Conservation (phyloP, 83 land plant genomes). For the Larix sibirica region DNA sequence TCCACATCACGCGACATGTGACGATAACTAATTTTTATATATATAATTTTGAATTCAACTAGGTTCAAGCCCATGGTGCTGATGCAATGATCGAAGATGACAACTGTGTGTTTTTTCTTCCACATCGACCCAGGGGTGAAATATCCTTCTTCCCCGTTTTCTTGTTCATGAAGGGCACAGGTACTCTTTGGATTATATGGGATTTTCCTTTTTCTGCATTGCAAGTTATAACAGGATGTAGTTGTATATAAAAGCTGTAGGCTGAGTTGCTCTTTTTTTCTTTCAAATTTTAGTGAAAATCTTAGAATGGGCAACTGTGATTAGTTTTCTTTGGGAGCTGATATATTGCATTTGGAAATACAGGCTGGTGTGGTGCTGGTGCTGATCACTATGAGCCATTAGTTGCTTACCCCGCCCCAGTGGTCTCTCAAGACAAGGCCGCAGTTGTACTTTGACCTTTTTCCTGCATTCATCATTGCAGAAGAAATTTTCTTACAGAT, state of each 20-base stretch:
- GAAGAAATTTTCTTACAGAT: neutral
- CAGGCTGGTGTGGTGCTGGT: constrained; percentile 96
- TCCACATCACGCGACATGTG: neutral
- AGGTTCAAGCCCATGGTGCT: constrained; percentile 93
- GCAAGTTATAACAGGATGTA: neutral
- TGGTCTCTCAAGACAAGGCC: constrained; percentile 65
- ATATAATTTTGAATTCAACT: neutral
- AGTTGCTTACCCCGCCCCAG: constrained; percentile 48
- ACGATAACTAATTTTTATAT: too few relatives aligned
- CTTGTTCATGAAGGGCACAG: constrained; percentile 92
- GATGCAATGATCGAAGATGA: constrained; percentile 92
- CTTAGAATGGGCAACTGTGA: neutral
- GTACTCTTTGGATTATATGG: constrained; percentile 28
- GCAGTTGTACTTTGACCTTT: constrained; percentile 62
- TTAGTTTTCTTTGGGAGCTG: constrained; percentile 2
- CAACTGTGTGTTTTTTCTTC: constrained; percentile 83
- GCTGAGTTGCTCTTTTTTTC: too few relatives aligned
- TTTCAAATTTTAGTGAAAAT: too few relatives aligned
- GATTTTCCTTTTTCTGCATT: neutral
- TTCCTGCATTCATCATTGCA: neutral
- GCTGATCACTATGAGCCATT: constrained; percentile 93
- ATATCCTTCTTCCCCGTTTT: constrained; percentile 65
- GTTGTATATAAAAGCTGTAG: neutral
- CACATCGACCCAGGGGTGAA: constrained; percentile 75
- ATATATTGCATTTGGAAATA: neutral